These are phyloP conservation scores for Sesbania bispinosa DNA, from an alignment of 306 rosid species.

Conservation along the genomic window DNA sequence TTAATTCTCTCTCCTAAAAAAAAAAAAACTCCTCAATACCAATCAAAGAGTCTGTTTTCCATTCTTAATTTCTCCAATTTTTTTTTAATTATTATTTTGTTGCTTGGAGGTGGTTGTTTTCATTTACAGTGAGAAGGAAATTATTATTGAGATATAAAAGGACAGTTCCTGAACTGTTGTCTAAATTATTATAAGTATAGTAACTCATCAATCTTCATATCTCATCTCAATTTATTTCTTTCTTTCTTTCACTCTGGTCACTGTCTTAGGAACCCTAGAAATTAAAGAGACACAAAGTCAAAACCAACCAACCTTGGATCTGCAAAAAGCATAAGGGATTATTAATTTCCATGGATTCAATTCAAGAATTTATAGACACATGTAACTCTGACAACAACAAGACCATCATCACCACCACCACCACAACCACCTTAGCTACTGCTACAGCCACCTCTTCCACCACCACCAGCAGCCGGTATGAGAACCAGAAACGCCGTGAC, in stretches of 20 bases:
- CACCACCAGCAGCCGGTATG: constrained; percentile 81
- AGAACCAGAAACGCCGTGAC: constrained; percentile 96
- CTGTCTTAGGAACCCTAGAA: constrained; percentile 43
- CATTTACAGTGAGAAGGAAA: constrained; percentile 34
- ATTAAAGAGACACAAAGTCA: background rate
- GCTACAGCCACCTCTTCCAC: constrained; percentile 29
- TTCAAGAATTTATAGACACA: constrained; percentile 57
- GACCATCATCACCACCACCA: background rate
- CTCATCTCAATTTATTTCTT: constrained; percentile 1
- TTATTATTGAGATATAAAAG: background rate
- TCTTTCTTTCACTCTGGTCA: constrained; percentile 31
- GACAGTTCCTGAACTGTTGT: constrained; percentile 17
- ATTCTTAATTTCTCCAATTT: constrained; percentile 11
- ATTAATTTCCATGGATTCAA: constrained; percentile 57
- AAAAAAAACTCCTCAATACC: constrained; percentile 23
- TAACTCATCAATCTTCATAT: background rate
- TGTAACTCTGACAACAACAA: constrained; percentile 47
- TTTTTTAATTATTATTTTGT: too few relatives aligned
- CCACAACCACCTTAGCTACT: constrained; percentile 19
- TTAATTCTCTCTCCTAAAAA: background rate
- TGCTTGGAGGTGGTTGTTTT: constrained; percentile 29
- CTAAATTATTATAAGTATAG: constrained; percentile 39
- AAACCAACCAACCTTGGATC: constrained; percentile 32
- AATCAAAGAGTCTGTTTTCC: constrained; percentile 29
- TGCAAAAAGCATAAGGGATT: background rate